Evolutionary conservation across 345 rosid genomes (phyloP), one percentile per base, ranked within the genome.

Genomic region (Nasturtium officinale): DNA sequence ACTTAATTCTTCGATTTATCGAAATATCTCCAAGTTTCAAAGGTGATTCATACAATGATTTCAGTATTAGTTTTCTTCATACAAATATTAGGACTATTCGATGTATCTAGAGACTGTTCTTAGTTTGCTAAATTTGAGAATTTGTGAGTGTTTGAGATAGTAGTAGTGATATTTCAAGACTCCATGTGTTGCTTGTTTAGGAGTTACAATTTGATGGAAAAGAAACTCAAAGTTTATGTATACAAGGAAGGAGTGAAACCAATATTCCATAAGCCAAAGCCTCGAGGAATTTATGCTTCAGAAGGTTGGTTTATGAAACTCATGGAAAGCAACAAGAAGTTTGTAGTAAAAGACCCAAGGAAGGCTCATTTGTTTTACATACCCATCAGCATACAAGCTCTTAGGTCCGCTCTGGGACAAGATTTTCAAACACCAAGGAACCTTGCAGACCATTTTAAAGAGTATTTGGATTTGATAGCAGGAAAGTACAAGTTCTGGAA

Each of bases 261-360:
- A 6, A 77, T 87, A 79, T 90, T 94, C 70, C 98, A 89, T 77
- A 85, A 76, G 52, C 83, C 97, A 45, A 74, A 37, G 66, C 80
- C 77, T 83, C 85, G 94, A 70, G 98, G 96, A 54, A 89, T 89
- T 45, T 93, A 90, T 73, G 93, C 97, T 9, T 89, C 97, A 4
- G 97, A 90, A 82, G 98, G 97, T 66, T 89, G 98, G 98, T 90
- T 92, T 67, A 84, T 92, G 90, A 93, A 93, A 82, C 83, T 90
- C 55, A 84, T 93, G 68, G 89, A 93, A 73, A 87, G 83, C 78
- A 86, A 82, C 82, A 87, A 82, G 75, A 85, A 87, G 70, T 93
- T 89, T 54, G 62, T 82, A 45, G 97, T 87, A 47, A 88, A 77
- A 75, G 89, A 90, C 73, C 96, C 96, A 0, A 79, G 79, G 63